These are phyloP conservation scores for Solanum sitiens DNA, from an alignment of 257 asterid genomes.

Conservation along the genomic window DNA sequence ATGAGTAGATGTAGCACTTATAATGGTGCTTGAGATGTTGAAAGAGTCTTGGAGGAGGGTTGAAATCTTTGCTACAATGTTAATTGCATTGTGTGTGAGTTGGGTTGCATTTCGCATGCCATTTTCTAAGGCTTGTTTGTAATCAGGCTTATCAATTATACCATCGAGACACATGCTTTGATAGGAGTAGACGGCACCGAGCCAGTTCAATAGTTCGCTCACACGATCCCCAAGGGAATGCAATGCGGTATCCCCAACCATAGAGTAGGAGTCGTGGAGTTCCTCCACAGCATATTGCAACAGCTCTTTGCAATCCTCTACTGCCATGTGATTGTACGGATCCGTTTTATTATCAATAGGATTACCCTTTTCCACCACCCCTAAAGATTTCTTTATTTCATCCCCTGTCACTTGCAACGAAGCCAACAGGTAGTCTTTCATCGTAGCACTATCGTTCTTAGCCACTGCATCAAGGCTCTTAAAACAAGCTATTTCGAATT, in stretches of 20 bases:
- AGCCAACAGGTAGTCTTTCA: constrained; percentile 43
- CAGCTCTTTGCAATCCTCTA: constrained; percentile 57
- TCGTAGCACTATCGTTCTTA: constrained; percentile 35
- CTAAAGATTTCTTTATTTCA: constrained; percentile 29
- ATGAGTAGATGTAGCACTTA: not conserved
- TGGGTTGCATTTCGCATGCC: constrained; percentile 42
- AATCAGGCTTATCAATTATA: constrained; percentile 25
- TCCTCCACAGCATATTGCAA: constrained; percentile 38
- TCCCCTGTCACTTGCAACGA: constrained; percentile 26
- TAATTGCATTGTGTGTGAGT: constrained; percentile 58
- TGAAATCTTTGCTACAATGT: constrained; percentile 35
- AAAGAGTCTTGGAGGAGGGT: constrained; percentile 25
- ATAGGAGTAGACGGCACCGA: constrained; percentile 30
- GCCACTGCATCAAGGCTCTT: constrained; percentile 32
- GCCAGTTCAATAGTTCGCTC: constrained; percentile 50
- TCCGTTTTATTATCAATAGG: constrained; percentile 20
- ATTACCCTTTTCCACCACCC: constrained; percentile 2
- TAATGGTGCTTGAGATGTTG: not conserved
- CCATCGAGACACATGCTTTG: constrained; percentile 45
- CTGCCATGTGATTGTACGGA: constrained; percentile 21
- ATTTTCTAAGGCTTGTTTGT: constrained; percentile 24
- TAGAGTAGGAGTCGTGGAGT: constrained; percentile 31
- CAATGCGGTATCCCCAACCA: constrained; percentile 27
- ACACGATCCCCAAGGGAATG: constrained; percentile 21
- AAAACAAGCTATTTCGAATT: constrained; percentile 40